Base-by-base conservation (phyloP, 768 basidiomycete species). In the Crucibulum laeve region DNA sequence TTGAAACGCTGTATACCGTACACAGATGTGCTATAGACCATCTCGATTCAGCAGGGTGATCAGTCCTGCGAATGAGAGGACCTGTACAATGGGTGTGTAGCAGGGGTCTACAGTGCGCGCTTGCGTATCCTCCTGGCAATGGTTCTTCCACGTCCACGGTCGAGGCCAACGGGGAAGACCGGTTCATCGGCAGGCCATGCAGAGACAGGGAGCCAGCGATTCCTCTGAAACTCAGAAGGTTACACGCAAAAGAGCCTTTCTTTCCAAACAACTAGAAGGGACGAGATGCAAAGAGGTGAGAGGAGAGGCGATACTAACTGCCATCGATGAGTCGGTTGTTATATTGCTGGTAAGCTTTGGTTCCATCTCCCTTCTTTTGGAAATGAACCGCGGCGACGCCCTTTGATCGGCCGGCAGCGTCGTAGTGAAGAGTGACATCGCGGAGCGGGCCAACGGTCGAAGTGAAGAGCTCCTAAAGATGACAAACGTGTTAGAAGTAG, bases 321-420 rank as follows among this genome's bases (percentile, higher is more conserved):
- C 93, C 92, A 86, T 99, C 96, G 82, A 99, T 94, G 71, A 98
- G 87, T 63, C 96, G 87, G 72, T 90, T 91, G 79, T 99, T 91
- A 76, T 98, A 99, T 52, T 90, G 81, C 55, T 87, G 77, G 66
- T 84, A 93, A 2, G 96, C 96, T 76, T 86, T 91, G 61, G 82
- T 82, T 46, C 86, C 96, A 58, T 94, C 91, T 46, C 92, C 94
- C 58, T 84, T 86, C 57, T 77, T 80, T 55, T 74, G 71, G 76
- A 98, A 98, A 54, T 80, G 73, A 45, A 99, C 85, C 11, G 86
- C 79, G 25, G 95, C 95, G 48, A 84, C 74, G 45, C 96, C 96
- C 61, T 93, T 95, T 36, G 90, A 93, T 54, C 87, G 84, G 38
- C 96, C 96, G 46, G 73, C 64, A 36, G 78, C 69, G 69, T 94